These are phyloP conservation scores for Microsporum ferrugineum DNA, from an alignment of 2,329 filamentous ascomycete species.

Conservation along the genomic window DNA sequence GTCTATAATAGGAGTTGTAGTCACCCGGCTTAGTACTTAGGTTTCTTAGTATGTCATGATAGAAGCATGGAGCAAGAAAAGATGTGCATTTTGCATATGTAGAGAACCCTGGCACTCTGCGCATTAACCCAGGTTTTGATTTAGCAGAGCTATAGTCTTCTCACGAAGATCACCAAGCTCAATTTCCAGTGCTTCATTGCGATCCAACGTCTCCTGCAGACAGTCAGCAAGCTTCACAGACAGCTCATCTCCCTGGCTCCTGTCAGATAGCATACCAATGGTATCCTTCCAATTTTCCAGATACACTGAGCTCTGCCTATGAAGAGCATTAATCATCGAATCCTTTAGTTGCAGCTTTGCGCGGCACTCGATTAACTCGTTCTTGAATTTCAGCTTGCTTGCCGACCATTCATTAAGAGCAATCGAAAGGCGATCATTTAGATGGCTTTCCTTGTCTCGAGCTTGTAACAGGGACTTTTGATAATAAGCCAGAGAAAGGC, in stretches of 20 bases:
- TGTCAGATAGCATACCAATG: neutral
- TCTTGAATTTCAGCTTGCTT: slow-evolving; percentile 3
- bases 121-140: neutral
- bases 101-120: neutral
- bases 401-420: slow-evolving; percentile 1
- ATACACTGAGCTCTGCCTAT: neutral
- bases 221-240: slow-evolving; percentile 5
- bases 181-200: slow-evolving; percentile 8
- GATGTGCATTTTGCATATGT: neutral
- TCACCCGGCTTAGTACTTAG: no score
- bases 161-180: slow-evolving; percentile 2
- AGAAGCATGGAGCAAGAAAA: neutral
- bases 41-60: no score
- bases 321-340: neutral
- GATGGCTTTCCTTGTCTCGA: neutral
- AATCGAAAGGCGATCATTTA: neutral
- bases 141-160: neutral
- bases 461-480: neutral
- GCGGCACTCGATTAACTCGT: neutral
- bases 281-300: slow-evolving; percentile 5
- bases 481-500: neutral
- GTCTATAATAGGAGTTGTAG: no score
- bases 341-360: slow-evolving; percentile 1
- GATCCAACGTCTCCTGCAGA: slow-evolving; percentile 5
- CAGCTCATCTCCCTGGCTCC: neutral